Evolutionary conservation across 495 filamentous ascomycete genomes (phyloP).

Genomic region (Peziza echinospora): DNA sequence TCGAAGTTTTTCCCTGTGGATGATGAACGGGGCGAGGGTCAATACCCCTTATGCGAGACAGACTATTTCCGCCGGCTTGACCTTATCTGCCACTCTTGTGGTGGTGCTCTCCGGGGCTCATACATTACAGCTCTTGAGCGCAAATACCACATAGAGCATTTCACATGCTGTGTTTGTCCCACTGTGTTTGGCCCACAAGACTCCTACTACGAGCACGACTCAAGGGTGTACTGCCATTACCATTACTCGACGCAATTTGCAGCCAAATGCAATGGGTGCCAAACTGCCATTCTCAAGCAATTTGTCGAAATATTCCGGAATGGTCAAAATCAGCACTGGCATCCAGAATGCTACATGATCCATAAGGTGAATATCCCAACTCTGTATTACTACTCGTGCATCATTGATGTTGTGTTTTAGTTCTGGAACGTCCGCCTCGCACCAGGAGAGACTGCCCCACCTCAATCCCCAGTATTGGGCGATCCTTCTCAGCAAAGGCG

Average conservation of each 20-base stretch:
- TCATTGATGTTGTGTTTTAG: no score
- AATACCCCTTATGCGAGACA: conserved; percentile 92
- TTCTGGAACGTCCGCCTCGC: conserved; percentile 94
- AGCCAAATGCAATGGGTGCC: conserved; percentile 86
- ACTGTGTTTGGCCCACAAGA: conserved; percentile 95
- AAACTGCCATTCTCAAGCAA: conserved; percentile 95
- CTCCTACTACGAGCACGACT: conserved; percentile 96
- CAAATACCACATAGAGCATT: conserved; percentile 98
- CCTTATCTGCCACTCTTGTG: conserved; percentile 76
- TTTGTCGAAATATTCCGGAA: conserved; percentile 98
- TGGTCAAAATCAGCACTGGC: conserved; percentile 97
- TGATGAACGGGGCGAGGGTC: conserved; percentile 58
- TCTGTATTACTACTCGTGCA: no score
- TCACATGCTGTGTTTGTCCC: conserved; percentile 92
- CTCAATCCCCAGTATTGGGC: conserved; percentile 26
- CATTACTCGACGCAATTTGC: conserved; percentile 98
- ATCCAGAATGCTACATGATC: conserved; percentile 99
- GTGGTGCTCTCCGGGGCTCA: conserved; percentile 80
- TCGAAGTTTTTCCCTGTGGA: conserved; percentile 97
- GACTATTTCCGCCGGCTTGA: conserved; percentile 92
- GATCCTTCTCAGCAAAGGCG: conserved; percentile 56
- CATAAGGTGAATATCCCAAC: conserved; percentile 42
- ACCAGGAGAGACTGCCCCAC: conserved; percentile 25
- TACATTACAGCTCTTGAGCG: conserved; percentile 95
- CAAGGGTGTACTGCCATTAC: conserved; percentile 93